A percentile compares a stretch with the other conserved stretches of the same genome.
Evolutionary conservation across 352 stramenopile genomes (phyloP).

Genomic region (Thraustochytrium striatum): DNA sequence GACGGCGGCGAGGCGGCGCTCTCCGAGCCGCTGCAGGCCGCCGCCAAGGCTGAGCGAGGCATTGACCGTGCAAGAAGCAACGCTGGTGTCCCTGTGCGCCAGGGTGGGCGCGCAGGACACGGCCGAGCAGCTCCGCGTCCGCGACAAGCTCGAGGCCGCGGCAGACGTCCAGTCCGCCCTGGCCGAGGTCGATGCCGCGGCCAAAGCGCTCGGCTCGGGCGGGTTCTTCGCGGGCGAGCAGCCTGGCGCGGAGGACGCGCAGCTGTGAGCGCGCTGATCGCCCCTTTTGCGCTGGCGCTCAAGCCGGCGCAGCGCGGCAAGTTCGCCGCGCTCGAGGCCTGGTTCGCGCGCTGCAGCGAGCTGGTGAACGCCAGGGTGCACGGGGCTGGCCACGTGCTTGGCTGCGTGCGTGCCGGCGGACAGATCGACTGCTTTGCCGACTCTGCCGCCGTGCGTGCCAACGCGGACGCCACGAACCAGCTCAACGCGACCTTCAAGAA

Average conservation of each 20-base stretch:
- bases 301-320: not conserved
- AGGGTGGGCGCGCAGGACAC: no score
- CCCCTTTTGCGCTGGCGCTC: slow-evolving; percentile 3
- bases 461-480: slow-evolving; percentile 39
- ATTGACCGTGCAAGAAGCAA: no score
- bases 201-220: no score
- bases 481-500: slow-evolving; percentile 48
- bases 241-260: not conserved
- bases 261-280: slow-evolving; percentile 13
- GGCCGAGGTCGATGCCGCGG: no score
- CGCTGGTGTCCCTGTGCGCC: no score
- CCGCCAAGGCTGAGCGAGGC: no score
- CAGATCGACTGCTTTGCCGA: slow-evolving; percentile 48
- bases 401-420: slow-evolving; percentile 10
- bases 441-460: not conserved
- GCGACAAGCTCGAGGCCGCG: no score
- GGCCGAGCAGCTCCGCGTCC: no score
- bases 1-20: no score
- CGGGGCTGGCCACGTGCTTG: not conserved
- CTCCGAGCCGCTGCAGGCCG: no score
- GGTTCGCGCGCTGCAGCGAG: slow-evolving; percentile 22
- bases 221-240: not conserved
- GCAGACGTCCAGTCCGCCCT: no score
- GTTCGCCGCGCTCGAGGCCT: not conserved
- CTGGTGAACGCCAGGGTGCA: no score